Evolutionary conservation across 495 filamentous ascomycete species (phyloP).

Genomic region (Hypoxylon fuscum): DNA sequence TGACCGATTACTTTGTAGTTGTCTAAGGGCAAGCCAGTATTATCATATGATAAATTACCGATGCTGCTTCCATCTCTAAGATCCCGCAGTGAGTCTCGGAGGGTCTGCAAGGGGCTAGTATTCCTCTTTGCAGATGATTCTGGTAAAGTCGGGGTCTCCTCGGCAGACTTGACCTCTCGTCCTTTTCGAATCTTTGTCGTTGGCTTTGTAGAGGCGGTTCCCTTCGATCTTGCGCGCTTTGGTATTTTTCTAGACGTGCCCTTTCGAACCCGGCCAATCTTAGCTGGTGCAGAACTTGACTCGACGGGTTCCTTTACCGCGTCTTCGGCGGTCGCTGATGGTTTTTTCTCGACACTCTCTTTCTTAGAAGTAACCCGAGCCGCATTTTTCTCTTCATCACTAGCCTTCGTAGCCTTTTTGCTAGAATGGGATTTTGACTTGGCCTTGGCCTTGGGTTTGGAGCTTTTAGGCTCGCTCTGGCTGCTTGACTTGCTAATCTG

Average conservation of each 20-base stretch:
- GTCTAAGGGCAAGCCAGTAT: background rate
- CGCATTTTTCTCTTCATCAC: background rate
- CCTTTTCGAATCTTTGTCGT: background rate
- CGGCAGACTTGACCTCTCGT: background rate
- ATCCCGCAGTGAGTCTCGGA: background rate
- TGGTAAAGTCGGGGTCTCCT: background rate
- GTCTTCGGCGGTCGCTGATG: background rate
- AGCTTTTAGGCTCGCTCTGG: background rate
- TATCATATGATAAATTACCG: too few relatives aligned
- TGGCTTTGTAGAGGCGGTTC: background rate
- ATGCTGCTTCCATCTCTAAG: background rate
- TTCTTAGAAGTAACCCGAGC: background rate
- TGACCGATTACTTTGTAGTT: conserved; percentile 7
- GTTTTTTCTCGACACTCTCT: background rate
- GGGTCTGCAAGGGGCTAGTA: background rate
- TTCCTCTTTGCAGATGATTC: background rate
- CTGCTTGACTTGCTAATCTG: conserved; percentile 20
- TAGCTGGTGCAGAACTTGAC: background rate
- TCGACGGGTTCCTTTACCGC: too few relatives aligned
- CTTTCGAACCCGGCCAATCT: background rate
- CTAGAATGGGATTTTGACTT: conserved; percentile 7
- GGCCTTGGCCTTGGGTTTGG: conserved; percentile 5
- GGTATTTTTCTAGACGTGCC: background rate
- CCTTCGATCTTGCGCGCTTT: background rate
- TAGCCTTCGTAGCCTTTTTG: background rate